A percentile compares a stretch with the other conserved stretches of the same genome.
These are phyloP conservation scores for Cinchona pubescens DNA, from an alignment of 257 asterid genomes.

Conservation along the genomic window DNA sequence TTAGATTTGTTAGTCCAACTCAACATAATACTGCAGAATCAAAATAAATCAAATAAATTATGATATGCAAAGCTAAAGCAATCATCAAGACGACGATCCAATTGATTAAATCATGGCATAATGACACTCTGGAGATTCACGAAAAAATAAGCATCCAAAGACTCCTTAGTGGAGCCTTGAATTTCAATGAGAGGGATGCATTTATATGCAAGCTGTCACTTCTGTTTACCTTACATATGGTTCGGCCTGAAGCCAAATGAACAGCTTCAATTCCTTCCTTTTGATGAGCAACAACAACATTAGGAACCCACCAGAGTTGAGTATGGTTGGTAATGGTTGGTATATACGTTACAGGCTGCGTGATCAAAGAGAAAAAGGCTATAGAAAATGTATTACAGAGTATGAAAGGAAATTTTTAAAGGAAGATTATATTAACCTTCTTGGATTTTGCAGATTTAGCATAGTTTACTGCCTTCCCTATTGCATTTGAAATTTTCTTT, in stretches of 20 bases:
- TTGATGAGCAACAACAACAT: constrained; percentile 90
- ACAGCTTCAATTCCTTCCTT: constrained; percentile 97
- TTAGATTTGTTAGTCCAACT: constrained; percentile 9
- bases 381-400: constrained; percentile 7
- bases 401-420: neutral
- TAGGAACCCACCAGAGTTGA: constrained; percentile 99
- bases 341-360: constrained; percentile 71
- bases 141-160: neutral
- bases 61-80: neutral
- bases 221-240: constrained; percentile 73
- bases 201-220: neutral
- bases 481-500: constrained; percentile 79
- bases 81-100: neutral
- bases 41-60: neutral
- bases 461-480: constrained; percentile 82
- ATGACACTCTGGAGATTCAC: neutral
- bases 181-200: neutral
- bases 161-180: neutral
- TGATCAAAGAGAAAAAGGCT: constrained; percentile 15
- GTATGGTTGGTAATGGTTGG: constrained; percentile 97
- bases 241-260: constrained; percentile 97
- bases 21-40: neutral
- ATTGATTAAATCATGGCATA: neutral
- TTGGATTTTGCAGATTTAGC: constrained; percentile 84
- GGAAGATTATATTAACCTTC: constrained; percentile 45